phyloP scores from a whole-genome alignment of 768 basidiomycete species.

The Kwoniella shandongensis region DNA sequence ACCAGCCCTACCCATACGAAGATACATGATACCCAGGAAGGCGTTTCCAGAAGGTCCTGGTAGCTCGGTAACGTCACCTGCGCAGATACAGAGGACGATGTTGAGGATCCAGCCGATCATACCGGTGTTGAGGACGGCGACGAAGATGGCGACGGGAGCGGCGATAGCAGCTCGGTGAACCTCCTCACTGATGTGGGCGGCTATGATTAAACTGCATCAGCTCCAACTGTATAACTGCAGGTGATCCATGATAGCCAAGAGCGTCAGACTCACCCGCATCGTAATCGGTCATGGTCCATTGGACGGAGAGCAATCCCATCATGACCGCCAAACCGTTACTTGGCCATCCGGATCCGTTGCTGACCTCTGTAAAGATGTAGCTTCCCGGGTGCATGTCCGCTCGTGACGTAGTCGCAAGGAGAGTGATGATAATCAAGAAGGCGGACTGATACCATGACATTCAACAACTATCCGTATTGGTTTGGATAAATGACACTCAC shows the following conservation, averaged over 20 bases:
- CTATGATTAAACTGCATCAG: conserved; percentile 41
- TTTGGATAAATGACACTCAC: conserved; percentile 4
- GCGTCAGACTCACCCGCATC: conserved; percentile 14
- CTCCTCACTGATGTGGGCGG: conserved; percentile 56
- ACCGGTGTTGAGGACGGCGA: conserved; percentile 55
- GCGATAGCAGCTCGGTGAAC: conserved; percentile 54
- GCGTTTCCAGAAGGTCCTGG: conserved; percentile 71
- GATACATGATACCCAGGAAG: conserved; percentile 73
- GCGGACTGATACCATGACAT: conserved; percentile 57
- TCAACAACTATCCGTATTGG: not conserved
- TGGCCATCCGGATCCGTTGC: conserved; percentile 76
- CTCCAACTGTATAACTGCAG: not conserved
- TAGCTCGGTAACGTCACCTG: conserved; percentile 61
- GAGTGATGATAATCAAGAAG: conserved; percentile 77
- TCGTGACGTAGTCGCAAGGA: conserved; percentile 65
- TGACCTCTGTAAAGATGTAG: conserved; percentile 75
- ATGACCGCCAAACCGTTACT: conserved; percentile 77
- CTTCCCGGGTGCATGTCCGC: conserved; percentile 74
- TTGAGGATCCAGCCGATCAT: conserved; percentile 79
- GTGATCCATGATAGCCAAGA: too few species aligned
- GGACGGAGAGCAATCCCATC: conserved; percentile 79
- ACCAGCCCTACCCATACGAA: conserved; percentile 73
- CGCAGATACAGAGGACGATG: conserved; percentile 80
- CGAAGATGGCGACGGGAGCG: conserved; percentile 56
- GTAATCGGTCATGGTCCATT: conserved; percentile 61